Base-by-base conservation (phyloP, 768 basidiomycete species). In the Lentinula aciculospora region DNA sequence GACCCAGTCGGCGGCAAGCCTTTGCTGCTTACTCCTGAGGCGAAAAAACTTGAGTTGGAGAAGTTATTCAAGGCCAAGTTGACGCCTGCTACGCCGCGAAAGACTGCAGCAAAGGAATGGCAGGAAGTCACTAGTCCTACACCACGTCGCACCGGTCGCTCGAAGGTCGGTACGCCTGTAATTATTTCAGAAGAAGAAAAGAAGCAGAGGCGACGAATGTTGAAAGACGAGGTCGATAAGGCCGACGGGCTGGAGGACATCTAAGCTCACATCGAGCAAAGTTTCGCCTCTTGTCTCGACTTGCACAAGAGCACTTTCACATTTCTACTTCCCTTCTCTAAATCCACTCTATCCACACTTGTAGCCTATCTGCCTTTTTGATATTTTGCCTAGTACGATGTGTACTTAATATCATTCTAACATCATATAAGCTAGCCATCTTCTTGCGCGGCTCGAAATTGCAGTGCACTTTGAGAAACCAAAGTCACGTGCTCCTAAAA, bases 201-300 rank as follows among this genome's bases (percentile, higher is more conserved):
- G 44, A 69, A 63, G 56, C 66, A 66, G 42, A 59, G 68, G 58
- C 63, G 71, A 47, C 65, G 66, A 19, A 60, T 69, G 44, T 60
- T 77, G 58, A 69, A 64, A 57, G 69, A 74, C 23, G 76, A 78
- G 59, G 69, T 71, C n/a, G 66, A 72, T 42, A 67, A 63, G 13
- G 37, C 32, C 10, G 60, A 31, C 28, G n/a, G 17, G 6, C 61
- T 66, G 28, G 64, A 64, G 23, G 55, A 44, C 21, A 21, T 56
- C 17, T n/a, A 46, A 32, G 15, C n/a, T n/a, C n/a, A n/a, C n/a
- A n/a, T 15, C 46, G 10, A 44, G 17, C 40, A n/a, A 44, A 2
- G 32, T 42, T 9, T 42, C 40, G 40, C 10, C 40, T n/a, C n/a
- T n/a, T n/a, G n/a, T n/a, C n/a, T n/a, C n/a, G n/a, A n/a, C n/a